Percentiles rank a stretch among this genome's conserved stretches.
Conservation (phyloP, 257 asterid species). For the Salvia rosmarinus region DNA sequence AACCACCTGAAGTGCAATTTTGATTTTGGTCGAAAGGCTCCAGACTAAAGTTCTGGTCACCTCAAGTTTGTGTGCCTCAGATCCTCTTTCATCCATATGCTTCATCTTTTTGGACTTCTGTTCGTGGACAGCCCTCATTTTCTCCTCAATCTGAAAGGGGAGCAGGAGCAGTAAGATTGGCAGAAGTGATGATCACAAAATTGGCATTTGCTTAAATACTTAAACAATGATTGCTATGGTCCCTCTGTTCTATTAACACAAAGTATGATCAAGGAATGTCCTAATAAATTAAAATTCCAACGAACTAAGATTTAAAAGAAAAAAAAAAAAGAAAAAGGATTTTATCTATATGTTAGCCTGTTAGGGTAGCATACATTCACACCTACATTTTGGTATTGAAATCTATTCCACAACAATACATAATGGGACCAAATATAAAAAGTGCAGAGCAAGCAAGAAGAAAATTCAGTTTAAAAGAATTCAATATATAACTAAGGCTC, state of each 20-base stretch:
- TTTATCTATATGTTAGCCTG: neutral
- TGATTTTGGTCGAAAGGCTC: constrained; percentile 81
- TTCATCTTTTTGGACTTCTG: constrained; percentile 61
- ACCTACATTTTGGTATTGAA: neutral
- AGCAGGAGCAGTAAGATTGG: no score
- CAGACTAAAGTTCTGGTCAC: constrained; percentile 66
- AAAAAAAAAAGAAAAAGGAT: no score
- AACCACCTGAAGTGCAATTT: constrained; percentile 86
- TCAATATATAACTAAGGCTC: neutral
- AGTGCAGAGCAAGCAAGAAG: neutral
- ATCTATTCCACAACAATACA: neutral
- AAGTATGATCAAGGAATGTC: neutral
- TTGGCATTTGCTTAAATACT: neutral
- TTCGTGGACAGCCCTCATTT: constrained; percentile 84
- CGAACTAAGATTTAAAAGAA: no score
- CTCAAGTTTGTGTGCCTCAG: constrained; percentile 80
- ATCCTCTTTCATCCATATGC: constrained; percentile 77
- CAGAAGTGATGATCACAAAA: neutral
- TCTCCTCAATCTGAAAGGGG: constrained; percentile 79
- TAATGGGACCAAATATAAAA: constrained; percentile 6
- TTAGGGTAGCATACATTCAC: neutral
- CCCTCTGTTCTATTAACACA: neutral
- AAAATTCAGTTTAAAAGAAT: neutral
- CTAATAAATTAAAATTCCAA: neutral
- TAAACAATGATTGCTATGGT: neutral